Base-by-base conservation (phyloP, 371 early-diverging fungal genomes). In the Rhizopus delemar region DNA sequence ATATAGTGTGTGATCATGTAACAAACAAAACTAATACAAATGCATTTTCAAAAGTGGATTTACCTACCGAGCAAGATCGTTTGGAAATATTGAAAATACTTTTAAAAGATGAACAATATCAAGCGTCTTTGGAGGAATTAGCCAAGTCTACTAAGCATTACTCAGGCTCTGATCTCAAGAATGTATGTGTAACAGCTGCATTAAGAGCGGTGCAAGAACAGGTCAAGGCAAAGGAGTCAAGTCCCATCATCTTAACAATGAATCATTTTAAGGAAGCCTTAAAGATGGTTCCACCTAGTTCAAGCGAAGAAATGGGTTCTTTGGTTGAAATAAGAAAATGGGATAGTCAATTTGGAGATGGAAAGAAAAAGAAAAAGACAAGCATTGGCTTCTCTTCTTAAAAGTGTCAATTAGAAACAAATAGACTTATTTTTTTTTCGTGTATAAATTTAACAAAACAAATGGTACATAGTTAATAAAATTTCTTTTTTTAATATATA, bases 101-200 rank as follows among this genome's bases (percentile, higher is more conserved):
- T 57, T 79, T 96, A 52, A 71, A 73, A 29, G 93, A 90, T 52
- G 96, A 96, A 64, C 60, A 78, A 8, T 65, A 92, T 51, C 78
- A 79, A 13, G 70, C 89, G 2, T 81, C 82, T 28, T 38, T 89
- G 46, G 60, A 62, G 56, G 77, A 78, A 31, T 63, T 93, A 43
- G 94, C 93, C 6, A 77, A 80, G 66, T 77, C 78, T 38, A 93
- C 96, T 2, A 75, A 78, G 13, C 77, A 85, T 51, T 96, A 87
- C 62, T 95, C 97, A 22, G 99, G 99, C n/a, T 95, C 95, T 39
- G 99, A 99, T 72, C 80, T 99, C 62, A 99, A 97, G 80, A 99
- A 98, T 71, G 70, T 99, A 51, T 97, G 97, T 76, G 89, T 99
- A 34, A 90, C 97, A 15, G 96, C 99, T 0, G 96, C 93, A 0